A percentile compares a stretch with the other conserved stretches of the same genome.
These are phyloP conservation scores for Galerina sulciceps DNA, from an alignment of 768 basidiomycete species.

Conservation along the genomic window DNA sequence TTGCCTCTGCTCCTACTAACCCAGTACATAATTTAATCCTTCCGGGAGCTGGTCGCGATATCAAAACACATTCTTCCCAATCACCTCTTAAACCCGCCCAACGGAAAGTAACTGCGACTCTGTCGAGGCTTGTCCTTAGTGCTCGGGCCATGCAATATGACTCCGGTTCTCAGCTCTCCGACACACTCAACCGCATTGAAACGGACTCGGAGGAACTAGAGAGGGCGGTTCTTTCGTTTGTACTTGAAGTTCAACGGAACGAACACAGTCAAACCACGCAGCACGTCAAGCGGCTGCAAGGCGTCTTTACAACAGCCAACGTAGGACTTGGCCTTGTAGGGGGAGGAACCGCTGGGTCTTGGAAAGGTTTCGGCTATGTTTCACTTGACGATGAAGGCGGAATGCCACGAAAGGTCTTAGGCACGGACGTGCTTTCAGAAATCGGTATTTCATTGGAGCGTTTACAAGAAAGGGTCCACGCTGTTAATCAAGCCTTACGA, in stretches of 20 bases:
- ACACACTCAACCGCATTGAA: constrained; percentile 73
- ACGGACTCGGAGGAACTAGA: constrained; percentile 79
- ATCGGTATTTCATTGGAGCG: constrained; percentile 49
- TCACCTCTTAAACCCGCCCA: constrained; percentile 79
- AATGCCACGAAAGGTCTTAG: constrained; percentile 50
- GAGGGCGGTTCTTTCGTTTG: constrained; percentile 69
- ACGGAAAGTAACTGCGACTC: constrained; percentile 84
- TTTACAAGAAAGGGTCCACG: constrained; percentile 54
- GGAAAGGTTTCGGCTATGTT: constrained; percentile 89
- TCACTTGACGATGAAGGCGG: constrained; percentile 53
- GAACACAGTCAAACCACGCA: constrained; percentile 42
- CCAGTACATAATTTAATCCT: constrained; percentile 59
- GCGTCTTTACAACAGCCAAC: constrained; percentile 62
- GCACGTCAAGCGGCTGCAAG: constrained; percentile 59
- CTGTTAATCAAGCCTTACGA: constrained; percentile 38
- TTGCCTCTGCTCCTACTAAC: constrained; percentile 56
- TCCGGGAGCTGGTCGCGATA: constrained; percentile 52
- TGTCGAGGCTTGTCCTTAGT: constrained; percentile 88
- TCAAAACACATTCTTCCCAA: constrained; percentile 46
- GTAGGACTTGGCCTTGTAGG: constrained; percentile 82
- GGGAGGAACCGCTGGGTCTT: constrained; percentile 72
- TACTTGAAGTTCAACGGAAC: constrained; percentile 67
- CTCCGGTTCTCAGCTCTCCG: constrained; percentile 61
- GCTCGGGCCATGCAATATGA: constrained; percentile 90
- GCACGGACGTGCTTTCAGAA: constrained; percentile 57